Conservation (phyloP, 495 filamentous ascomycete genomes). For the Penicillium flavigenum region DNA sequence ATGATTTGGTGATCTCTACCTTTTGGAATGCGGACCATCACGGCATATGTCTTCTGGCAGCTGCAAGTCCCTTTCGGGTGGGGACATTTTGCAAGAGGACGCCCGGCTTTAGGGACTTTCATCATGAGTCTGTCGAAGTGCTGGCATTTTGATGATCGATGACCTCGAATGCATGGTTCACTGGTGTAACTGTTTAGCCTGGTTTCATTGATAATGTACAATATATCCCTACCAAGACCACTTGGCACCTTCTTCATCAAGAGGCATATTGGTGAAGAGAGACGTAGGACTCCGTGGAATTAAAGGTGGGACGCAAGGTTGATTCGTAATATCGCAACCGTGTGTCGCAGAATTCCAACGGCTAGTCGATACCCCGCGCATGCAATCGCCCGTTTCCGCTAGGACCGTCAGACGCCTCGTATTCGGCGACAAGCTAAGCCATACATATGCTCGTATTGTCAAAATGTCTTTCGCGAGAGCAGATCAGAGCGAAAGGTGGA, state of each 20-base stretch:
- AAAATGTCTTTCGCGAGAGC: not conserved
- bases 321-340: slow-evolving; percentile 8
- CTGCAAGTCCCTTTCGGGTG: slow-evolving; percentile 64
- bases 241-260: slow-evolving; percentile 48
- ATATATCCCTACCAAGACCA: slow-evolving; percentile 49
- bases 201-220: slow-evolving; percentile 1
- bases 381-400: slow-evolving; percentile 7
- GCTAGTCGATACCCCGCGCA: slow-evolving; percentile 10
- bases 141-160: slow-evolving; percentile 80
- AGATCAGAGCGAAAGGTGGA: slow-evolving; percentile 9
- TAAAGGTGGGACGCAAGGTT: not conserved
- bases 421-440: slow-evolving; percentile 5
- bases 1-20: slow-evolving; percentile 27
- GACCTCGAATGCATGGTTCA: slow-evolving; percentile 80
- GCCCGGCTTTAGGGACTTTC: slow-evolving; percentile 76
- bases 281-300: slow-evolving; percentile 4
- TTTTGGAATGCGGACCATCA: slow-evolving; percentile 55
- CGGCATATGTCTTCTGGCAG: slow-evolving; percentile 51
- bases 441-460: slow-evolving; percentile 1
- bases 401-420: slow-evolving; percentile 3
- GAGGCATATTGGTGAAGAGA: slow-evolving; percentile 39
- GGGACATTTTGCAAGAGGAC: slow-evolving; percentile 74
- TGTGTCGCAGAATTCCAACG: not conserved
- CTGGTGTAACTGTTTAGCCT: slow-evolving; percentile 38
- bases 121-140: slow-evolving; percentile 74